phyloP scores from a whole-genome alignment of 306 rosid species.

The Ceratonia siliqua region DNA sequence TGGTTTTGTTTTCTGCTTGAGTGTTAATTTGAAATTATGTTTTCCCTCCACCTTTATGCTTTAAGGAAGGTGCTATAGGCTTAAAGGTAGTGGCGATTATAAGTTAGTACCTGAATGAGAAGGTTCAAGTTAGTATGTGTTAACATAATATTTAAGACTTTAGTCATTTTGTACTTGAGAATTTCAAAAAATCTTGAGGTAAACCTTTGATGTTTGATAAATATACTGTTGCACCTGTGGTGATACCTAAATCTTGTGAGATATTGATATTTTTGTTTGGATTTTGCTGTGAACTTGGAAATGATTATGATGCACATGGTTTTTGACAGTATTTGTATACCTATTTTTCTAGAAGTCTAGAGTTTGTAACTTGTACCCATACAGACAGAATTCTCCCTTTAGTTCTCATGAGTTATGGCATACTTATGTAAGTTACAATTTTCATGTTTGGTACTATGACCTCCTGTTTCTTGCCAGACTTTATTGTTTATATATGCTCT shows the following conservation, averaged over 20 bases:
- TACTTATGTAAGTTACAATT: slow-evolving; percentile 21
- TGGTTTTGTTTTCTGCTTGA: neutral
- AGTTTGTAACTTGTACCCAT: neutral
- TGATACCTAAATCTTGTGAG: neutral
- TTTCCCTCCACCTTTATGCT: slow-evolving; percentile 26
- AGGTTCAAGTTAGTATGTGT: slow-evolving; percentile 20
- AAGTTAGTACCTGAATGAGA: neutral
- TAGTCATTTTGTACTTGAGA: neutral
- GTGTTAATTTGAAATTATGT: neutral
- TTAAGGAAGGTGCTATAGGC: slow-evolving; percentile 5
- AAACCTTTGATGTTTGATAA: neutral
- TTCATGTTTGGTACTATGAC: slow-evolving; percentile 21
- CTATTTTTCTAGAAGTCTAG: neutral
- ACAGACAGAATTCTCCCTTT: neutral
- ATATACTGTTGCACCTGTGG: neutral
- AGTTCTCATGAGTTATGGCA: neutral
- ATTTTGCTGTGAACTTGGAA: neutral
- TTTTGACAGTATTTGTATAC: neutral
- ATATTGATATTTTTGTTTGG: neutral
- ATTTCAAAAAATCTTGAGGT: neutral
- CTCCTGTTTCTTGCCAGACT: slow-evolving; percentile 3
- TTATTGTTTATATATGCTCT: neutral
- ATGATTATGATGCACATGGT: neutral
- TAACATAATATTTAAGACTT: neutral
- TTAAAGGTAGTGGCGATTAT: slow-evolving; percentile 3